A percentile compares a stretch with the other conserved stretches of the same genome.
Evolutionary conservation across 2,329 filamentous ascomycete genomes (phyloP).

Genomic region (Thielaviopsis ethacetica): DNA sequence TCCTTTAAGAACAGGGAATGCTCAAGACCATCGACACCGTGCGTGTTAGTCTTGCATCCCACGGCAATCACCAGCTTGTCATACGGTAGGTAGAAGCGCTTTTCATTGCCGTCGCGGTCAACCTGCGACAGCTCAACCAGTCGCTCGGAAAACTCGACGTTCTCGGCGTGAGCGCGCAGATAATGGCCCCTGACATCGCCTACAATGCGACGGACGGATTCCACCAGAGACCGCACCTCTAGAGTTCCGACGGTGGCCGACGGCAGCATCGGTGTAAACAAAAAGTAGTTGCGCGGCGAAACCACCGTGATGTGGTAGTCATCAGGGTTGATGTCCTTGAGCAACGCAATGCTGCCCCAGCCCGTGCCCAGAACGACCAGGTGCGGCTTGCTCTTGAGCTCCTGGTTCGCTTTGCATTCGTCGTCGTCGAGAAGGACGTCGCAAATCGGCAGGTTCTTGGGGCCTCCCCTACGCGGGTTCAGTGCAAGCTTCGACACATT

Average conservation of each 20-base stretch:
- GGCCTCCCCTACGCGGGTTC: slow-evolving; percentile 65
- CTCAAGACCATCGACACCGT: slow-evolving; percentile 88
- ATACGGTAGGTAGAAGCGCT: slow-evolving; percentile 85
- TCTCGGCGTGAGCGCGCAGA: slow-evolving; percentile 68
- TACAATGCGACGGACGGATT: slow-evolving; percentile 79
- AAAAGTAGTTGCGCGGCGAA: slow-evolving; percentile 87
- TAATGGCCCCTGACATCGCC: slow-evolving; percentile 71
- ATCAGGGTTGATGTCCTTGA: slow-evolving; percentile 78
- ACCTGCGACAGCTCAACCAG: slow-evolving; percentile 71
- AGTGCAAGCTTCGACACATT: slow-evolving; percentile 73
- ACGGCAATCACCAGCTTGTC: slow-evolving; percentile 91
- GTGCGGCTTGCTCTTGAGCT: slow-evolving; percentile 73
- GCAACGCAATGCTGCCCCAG: slow-evolving; percentile 82
- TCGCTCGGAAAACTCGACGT: slow-evolving; percentile 83
- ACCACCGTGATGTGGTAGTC: slow-evolving; percentile 95
- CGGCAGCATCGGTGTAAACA: slow-evolving; percentile 96
- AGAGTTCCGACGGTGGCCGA: slow-evolving; percentile 93
- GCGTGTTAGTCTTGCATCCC: slow-evolving; percentile 81
- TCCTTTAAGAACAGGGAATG: slow-evolving; percentile 92
- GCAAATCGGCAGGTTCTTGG: slow-evolving; percentile 87
- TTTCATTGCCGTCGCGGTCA: slow-evolving; percentile 53
- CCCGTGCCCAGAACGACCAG: slow-evolving; percentile 86
- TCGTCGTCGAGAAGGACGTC: slow-evolving; percentile 82
- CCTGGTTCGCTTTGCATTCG: slow-evolving; percentile 52
- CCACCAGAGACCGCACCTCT: slow-evolving; percentile 77